Base-by-base conservation (phyloP, 148 eudicot species). In the Amaranthus hypochondriacus region DNA sequence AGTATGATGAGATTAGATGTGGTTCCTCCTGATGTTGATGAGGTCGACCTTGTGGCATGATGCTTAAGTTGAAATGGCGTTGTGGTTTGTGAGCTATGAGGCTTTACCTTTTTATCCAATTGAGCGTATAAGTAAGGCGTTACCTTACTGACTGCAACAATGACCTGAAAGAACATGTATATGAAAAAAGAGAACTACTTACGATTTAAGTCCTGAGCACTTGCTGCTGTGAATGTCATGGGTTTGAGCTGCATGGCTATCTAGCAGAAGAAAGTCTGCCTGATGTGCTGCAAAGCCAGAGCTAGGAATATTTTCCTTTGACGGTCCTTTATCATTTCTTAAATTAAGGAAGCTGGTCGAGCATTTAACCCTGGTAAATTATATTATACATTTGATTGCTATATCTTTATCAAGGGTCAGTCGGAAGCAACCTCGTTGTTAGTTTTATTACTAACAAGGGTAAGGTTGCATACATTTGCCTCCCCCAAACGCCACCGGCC, bases 1-100 rank as follows among this genome's bases (percentile, higher is more conserved):
- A 86, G 89, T 73, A 86, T 88, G 92, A 82, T 88, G 92, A 86
- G 89, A 78, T 64, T 86, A 54, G 92, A 88, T 77, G 89, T 88
- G 68, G 92, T 88, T 81, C 81, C 87, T 81, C 92, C 89, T 68
- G 86, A 72, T 74, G 81, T 83, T 49, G 92, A 88, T 77, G 92
- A 88, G 81, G 89, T 81, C 54, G 89, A 88, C 83, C 89, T 88
- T 75, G 92, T 88, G 79, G 87, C 85, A 74, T 88, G 83, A 87
- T 70, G 72, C 56, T 62, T 58, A 43, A 28, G 43, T 21, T 14
- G 13, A 15, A 59, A 21, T 5, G 39, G 9, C 15, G 1, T 28
- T 4, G 6, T 48, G 12, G 44, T 18, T 14, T 51, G 53, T 12
- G 5, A 28, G 39, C 39, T 28, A 28, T 28, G 39, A 28, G 39